Percentiles rank a stretch among this genome's conserved stretches.
Conservation (phyloP, 306 rosid genomes). For the Fragaria vesca region DNA sequence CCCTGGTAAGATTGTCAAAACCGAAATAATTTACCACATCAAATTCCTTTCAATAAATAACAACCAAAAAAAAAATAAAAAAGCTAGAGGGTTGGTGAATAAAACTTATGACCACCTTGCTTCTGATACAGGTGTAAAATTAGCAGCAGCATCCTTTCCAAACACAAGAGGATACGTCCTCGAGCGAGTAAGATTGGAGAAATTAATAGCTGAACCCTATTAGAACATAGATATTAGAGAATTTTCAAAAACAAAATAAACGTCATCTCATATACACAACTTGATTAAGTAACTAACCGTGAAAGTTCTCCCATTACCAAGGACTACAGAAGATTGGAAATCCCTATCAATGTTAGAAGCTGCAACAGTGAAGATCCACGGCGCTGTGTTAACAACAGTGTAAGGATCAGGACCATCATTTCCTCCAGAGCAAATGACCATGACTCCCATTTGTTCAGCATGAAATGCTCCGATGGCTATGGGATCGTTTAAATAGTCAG, state of each 20-base stretch:
- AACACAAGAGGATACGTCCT: conserved; percentile 64
- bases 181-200: conserved; percentile 62
- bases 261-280: background rate
- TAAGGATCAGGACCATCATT: conserved; percentile 85
- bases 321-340: conserved; percentile 60
- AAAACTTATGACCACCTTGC: conserved; percentile 62
- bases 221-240: conserved; percentile 18
- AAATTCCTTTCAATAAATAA: background rate
- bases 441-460: conserved; percentile 74
- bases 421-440: conserved; percentile 91
- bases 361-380: conserved; percentile 88
- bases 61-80: background rate
- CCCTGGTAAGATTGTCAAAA: background rate
- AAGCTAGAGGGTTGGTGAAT: background rate
- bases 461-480: conserved; percentile 95
- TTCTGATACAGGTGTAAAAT: conserved; percentile 67
- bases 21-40: background rate
- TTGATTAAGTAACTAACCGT: conserved; percentile 38
- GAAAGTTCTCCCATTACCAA: conserved; percentile 65
- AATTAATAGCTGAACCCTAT: conserved; percentile 75
- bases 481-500: conserved; percentile 70
- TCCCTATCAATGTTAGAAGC: conserved; percentile 91
- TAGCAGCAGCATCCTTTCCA: conserved; percentile 62
- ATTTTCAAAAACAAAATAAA: background rate
- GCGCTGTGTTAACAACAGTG: conserved; percentile 80